Percentiles rank a stretch among this genome's conserved stretches.
Evolutionary conservation across 106 monocot species (phyloP).

Genomic region (Platanthera guangdongensis): DNA sequence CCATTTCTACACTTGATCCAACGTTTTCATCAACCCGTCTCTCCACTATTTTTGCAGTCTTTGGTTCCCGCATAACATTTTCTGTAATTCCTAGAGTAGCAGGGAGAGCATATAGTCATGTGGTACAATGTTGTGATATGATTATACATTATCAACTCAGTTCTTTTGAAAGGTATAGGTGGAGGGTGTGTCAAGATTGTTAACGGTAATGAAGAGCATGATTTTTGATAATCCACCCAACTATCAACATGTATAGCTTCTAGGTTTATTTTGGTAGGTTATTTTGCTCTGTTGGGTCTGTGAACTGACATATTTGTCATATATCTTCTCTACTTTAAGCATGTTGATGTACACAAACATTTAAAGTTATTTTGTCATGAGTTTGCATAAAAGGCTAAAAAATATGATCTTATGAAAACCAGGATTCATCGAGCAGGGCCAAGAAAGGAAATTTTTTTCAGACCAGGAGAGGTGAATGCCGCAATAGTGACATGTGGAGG

Average conservation of each 20-base stretch:
- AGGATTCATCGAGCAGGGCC: slow-evolving; percentile 35
- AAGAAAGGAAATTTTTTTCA: slow-evolving; percentile 25
- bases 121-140: background rate
- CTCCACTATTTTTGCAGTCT: too few species aligned
- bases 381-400: background rate
- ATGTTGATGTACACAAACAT: background rate
- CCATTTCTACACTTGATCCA: too few species aligned
- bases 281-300: background rate
- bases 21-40: too few species aligned
- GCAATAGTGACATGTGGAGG: slow-evolving; percentile 33
- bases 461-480: slow-evolving; percentile 25
- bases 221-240: background rate
- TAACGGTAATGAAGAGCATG: background rate
- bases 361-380: background rate
- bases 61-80: too few species aligned
- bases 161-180: background rate
- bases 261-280: background rate
- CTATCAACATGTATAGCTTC: background rate
- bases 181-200: background rate
- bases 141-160: background rate
- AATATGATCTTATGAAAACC: background rate
- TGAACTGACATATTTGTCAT: background rate
- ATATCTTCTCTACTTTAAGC: background rate
- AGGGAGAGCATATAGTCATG: background rate
- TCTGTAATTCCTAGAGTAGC: background rate